These are phyloP conservation scores for Lodderomyces margitis DNA, from an alignment of 1,139 yeast genomes.

Conservation along the genomic window DNA sequence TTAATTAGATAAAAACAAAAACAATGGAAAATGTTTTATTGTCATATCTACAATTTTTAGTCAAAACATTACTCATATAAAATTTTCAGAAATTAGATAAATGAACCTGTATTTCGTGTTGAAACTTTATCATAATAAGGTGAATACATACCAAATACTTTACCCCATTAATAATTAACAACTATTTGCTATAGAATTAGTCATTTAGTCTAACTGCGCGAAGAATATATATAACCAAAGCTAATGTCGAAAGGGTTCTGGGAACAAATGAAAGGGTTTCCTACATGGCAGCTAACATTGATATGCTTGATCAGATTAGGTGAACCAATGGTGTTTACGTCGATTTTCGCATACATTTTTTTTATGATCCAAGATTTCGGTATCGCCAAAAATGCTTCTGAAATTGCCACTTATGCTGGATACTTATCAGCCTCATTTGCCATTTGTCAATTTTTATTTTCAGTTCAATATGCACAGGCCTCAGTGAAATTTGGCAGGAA, in stretches of 20 bases:
- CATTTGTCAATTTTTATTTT: constrained; percentile 35
- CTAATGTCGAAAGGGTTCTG: constrained; percentile 5
- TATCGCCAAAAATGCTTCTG: constrained; percentile 33
- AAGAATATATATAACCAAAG: background rate
- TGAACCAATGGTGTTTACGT: constrained; percentile 40
- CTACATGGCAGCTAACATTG: constrained; percentile 34
- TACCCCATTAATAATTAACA: no score
- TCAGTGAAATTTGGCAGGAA: constrained; percentile 35
- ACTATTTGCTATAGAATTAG: background rate
- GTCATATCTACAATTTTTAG: no score
- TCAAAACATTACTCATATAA: no score
- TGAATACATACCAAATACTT: no score
- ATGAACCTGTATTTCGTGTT: no score
- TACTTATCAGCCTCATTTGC: constrained; percentile 39
- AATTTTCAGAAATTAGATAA: no score
- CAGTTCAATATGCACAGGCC: constrained; percentile 37
- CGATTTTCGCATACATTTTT: constrained; percentile 39
- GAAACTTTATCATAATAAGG: no score
- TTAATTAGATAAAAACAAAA: background rate
- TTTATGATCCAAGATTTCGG: constrained; percentile 41
- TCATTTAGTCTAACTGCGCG: background rate
- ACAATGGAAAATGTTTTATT: constrained; percentile 1
- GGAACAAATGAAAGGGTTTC: constrained; percentile 34
- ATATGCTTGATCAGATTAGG: constrained; percentile 33
- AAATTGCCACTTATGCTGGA: constrained; percentile 37